Conservation (phyloP, 768 basidiomycete genomes). For the Auriculariales sp. region DNA sequence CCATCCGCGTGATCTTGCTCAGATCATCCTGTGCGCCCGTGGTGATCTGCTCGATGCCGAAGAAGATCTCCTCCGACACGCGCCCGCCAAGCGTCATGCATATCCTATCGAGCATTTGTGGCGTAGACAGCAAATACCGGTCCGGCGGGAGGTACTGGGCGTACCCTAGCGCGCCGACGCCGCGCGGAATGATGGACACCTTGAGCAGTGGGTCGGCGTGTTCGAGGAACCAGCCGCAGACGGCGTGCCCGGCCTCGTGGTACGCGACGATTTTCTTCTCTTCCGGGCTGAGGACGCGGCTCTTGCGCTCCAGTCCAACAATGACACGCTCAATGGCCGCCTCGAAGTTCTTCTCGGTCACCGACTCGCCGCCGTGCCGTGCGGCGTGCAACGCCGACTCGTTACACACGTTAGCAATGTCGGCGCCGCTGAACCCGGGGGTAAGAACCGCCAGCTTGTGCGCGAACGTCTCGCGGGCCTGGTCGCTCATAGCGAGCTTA, state of each 20-base stretch:
- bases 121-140: conserved; percentile 87
- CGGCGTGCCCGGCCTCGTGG: conserved; percentile 97
- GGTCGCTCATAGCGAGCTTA: conserved; percentile 18
- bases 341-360: conserved; percentile 82
- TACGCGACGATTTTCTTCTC: conserved; percentile 99
- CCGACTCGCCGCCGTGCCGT: conserved; percentile 60
- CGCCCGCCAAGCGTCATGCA: conserved; percentile 98
- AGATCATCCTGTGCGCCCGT: conserved; percentile 97
- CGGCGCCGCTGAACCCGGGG: conserved; percentile 96
- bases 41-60: conserved; percentile 80
- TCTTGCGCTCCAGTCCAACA: conserved; percentile 93
- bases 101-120: conserved; percentile 89
- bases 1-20: conserved; percentile 96
- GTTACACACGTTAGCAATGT: conserved; percentile 98
- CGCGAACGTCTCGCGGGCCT: conserved; percentile 44
- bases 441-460: conserved; percentile 94
- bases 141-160: conserved; percentile 97
- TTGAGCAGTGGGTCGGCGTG: conserved; percentile 94
- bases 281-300: conserved; percentile 77
- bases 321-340: conserved; percentile 97
- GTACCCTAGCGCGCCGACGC: conserved; percentile 90
- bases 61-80: conserved; percentile 97
- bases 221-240: conserved; percentile 97
- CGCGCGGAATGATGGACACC: conserved; percentile 96
- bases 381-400: conserved; percentile 95